Evolutionary conservation across 805 yeast species (phyloP).

Genomic region (Candida tallmaniae): DNA sequence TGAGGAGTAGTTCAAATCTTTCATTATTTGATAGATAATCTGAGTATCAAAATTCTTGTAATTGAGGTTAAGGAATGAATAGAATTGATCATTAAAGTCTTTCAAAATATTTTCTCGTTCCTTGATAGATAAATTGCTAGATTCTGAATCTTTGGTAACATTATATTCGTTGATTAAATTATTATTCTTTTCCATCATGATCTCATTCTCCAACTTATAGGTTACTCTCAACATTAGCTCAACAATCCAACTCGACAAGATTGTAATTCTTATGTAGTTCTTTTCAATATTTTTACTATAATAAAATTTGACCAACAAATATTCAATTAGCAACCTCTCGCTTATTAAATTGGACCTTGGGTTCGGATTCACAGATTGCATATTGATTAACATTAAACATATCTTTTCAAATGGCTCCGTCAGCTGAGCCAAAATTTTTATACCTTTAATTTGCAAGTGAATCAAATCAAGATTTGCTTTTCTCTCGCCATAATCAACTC

Average conservation of each 20-base stretch:
- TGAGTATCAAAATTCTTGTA: slow-evolving; percentile 52
- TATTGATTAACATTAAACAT: slow-evolving; percentile 45
- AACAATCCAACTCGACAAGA: slow-evolving; percentile 63
- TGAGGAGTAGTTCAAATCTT: slow-evolving; percentile 58
- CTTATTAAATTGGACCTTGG: slow-evolving; percentile 11
- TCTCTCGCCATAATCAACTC: slow-evolving; percentile 17
- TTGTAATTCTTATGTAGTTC: slow-evolving; percentile 31
- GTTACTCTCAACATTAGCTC: slow-evolving; percentile 51
- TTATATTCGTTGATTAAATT: neutral
- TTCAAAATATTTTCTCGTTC: slow-evolving; percentile 5
- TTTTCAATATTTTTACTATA: slow-evolving; percentile 20
- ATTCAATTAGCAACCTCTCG: slow-evolving; percentile 28
- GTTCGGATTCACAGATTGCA: slow-evolving; percentile 9
- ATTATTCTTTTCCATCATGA: slow-evolving; percentile 1
- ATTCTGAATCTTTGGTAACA: neutral
- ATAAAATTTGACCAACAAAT: slow-evolving; percentile 27
- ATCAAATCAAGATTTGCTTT: slow-evolving; percentile 14
- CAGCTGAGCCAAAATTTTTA: slow-evolving; percentile 51
- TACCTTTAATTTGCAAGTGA: slow-evolving; percentile 37
- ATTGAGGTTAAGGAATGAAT: slow-evolving; percentile 48
- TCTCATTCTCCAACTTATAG: slow-evolving; percentile 36
- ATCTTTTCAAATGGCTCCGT: slow-evolving; percentile 66
- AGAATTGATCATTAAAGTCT: slow-evolving; percentile 20
- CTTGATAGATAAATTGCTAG: neutral
- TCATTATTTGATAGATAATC: slow-evolving; percentile 68